Percentiles rank a stretch among this genome's conserved stretches.
Evolutionary conservation across 1,284 basidiomycete species (phyloP).

Genomic region (Ceratobasidium sp.): DNA sequence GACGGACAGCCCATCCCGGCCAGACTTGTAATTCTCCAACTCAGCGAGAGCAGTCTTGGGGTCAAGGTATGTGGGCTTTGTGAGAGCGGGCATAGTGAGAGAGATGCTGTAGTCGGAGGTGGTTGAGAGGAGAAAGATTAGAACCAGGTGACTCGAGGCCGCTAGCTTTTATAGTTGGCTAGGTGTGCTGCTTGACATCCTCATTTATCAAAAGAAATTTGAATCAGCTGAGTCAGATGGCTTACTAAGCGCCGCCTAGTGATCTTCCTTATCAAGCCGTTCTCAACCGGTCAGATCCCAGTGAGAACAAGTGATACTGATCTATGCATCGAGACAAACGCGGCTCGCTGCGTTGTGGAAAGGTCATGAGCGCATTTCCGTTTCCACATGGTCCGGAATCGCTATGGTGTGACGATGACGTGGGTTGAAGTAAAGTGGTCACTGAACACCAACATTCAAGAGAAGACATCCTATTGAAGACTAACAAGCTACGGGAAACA

Average conservation of each 20-base stretch:
- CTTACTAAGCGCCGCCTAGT: not conserved
- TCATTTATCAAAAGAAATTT: constrained; percentile 40
- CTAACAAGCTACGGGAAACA: no score
- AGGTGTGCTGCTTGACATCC: not conserved
- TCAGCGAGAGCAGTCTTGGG: constrained; percentile 77
- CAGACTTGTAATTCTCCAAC: constrained; percentile 76
- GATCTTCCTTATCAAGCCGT: not conserved
- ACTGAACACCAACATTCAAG: no score
- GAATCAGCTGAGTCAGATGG: constrained; percentile 20
- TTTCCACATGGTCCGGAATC: no score
- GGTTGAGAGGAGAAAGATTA: constrained; percentile 27
- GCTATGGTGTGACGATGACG: no score
- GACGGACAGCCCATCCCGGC: constrained; percentile 89
- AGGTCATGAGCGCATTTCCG: not conserved
- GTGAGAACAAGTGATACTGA: not conserved
- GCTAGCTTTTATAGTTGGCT: constrained; percentile 10
- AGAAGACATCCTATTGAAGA: no score
- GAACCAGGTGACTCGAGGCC: not conserved
- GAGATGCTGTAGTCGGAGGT: constrained; percentile 8
- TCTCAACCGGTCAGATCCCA: not conserved
- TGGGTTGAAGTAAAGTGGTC: no score
- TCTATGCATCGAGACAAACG: no score
- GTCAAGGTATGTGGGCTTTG: constrained; percentile 62
- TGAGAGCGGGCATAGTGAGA: constrained; percentile 25
- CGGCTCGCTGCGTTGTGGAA: no score